phyloP scores from a whole-genome alignment of 2,329 filamentous ascomycete species.

The Talaromyces sp. region DNA sequence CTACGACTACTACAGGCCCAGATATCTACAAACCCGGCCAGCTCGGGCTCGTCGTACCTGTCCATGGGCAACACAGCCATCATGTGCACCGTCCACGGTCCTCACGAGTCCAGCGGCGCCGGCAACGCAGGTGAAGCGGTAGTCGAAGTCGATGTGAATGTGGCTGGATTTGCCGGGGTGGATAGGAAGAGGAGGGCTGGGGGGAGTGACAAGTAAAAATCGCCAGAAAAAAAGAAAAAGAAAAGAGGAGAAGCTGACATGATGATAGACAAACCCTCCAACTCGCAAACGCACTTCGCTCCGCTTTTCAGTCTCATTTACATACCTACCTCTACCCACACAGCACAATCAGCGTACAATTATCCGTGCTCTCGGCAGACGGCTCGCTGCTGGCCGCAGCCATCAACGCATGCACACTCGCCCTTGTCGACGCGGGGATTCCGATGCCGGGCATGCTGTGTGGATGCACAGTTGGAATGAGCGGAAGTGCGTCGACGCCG shows the following conservation, averaged over 20 bases:
- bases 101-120: conserved; percentile 55
- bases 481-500: conserved; percentile 41
- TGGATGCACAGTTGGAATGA: conserved; percentile 76
- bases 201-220: conserved; percentile 65
- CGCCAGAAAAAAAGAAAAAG: neutral
- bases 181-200: conserved; percentile 69
- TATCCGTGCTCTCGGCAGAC: conserved; percentile 86
- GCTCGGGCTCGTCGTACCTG: conserved; percentile 87
- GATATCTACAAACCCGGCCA: conserved; percentile 85
- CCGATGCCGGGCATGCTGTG: conserved; percentile 91
- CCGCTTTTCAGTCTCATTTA: conserved; percentile 69
- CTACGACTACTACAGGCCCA: conserved; percentile 81
- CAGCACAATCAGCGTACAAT: conserved; percentile 71
- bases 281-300: conserved; percentile 61
- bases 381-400: conserved; percentile 84
- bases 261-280: conserved; percentile 59
- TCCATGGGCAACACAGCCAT: conserved; percentile 98
- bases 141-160: conserved; percentile 73
- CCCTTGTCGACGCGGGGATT: conserved; percentile 88
- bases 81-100: conserved; percentile 85
- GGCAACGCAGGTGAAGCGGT: conserved; percentile 52
- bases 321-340: conserved; percentile 87
- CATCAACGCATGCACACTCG: conserved; percentile 84
- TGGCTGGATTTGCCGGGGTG: conserved; percentile 82
- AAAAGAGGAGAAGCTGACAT: neutral